Evolutionary conservation across 768 basidiomycete species (phyloP).

Genomic region (Hygrophoropsis aurantiaca): DNA sequence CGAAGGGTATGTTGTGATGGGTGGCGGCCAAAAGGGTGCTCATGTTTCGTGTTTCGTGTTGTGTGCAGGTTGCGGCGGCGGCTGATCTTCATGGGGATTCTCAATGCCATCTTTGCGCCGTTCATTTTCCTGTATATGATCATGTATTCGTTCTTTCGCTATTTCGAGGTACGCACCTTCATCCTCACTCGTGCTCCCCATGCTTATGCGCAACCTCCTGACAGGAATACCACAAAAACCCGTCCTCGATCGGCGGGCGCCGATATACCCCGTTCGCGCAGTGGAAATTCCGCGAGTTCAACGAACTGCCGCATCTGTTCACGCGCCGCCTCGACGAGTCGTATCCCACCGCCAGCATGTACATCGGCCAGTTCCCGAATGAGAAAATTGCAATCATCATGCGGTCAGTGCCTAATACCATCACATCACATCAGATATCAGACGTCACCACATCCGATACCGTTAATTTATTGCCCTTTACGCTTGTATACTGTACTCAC

Average conservation of each 20-base stretch:
- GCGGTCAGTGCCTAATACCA: conserved; percentile 57
- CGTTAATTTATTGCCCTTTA: background rate
- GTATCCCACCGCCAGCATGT: conserved; percentile 88
- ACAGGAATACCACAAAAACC: conserved; percentile 98
- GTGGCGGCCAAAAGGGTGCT: background rate
- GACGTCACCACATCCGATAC: background rate
- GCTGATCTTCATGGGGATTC: conserved; percentile 94
- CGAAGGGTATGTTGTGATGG: conserved; percentile 62
- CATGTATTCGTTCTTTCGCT: conserved; percentile 99
- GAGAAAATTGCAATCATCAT: conserved; percentile 87
- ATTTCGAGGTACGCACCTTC: conserved; percentile 79
- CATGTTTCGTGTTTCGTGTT: conserved; percentile 2
- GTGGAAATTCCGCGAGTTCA: conserved; percentile 99
- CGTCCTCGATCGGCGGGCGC: conserved; percentile 89
- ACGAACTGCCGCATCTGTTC: conserved; percentile 94
- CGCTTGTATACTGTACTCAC: conserved; percentile 1
- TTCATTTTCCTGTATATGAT: conserved; percentile 96
- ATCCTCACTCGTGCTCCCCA: background rate
- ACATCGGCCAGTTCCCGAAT: conserved; percentile 97
- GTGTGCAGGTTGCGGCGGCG: conserved; percentile 67
- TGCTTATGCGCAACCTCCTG: background rate
- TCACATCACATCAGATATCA: background rate
- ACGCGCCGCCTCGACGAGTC: conserved; percentile 82
- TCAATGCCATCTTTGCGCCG: conserved; percentile 94
- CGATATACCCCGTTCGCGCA: conserved; percentile 93